Base-by-base conservation (phyloP, 2,329 filamentous ascomycete genomes). In the Aspergillus piperis region DNA sequence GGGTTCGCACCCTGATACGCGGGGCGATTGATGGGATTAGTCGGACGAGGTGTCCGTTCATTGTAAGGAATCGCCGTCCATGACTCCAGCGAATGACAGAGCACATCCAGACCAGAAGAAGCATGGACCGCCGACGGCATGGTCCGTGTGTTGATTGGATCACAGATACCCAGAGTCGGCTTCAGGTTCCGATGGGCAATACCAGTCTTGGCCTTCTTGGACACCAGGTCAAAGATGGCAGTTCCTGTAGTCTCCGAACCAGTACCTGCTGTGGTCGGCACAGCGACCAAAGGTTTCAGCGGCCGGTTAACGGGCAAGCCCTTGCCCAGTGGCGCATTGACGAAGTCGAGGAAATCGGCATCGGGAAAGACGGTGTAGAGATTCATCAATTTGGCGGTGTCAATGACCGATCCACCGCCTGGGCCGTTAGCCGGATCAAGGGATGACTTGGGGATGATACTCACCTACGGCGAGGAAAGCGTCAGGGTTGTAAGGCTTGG, bases 351-450 rank as follows among this genome's bases (percentile, higher is more conserved):
- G 73, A 99, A 97, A 68, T 95, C 91, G 36, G 94, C 94, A 7
- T 97, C 90, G 0, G 93, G 93, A 73, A 92, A 97, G 64, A 87
- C 88, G 0, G 89, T 90, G 79, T 98, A 98, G 0, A 99, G 84
- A 73, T 99, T 99, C 93, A 99, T 98, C 59, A 99, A 84, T 78
- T 99, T 99, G 57, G 95, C 94, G 0, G 95, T 99, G 78, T 99
- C 95, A 67, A 99, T 99, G 66, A 98, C 95, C 41, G 92, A 96
- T 39, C 95, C 95, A 68, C 92, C 89, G 17, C 85, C 77, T 78
- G 36, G 32, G 57, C 11, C 42, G 17, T 60, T 62, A 70, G 62
- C 44, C 42, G 38, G 51, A 48, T 8, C 27, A 41, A 48, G 10
- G 15, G 8, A 23, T 23, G 1, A 21, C 17, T 5, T 15, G 17